Base-by-base conservation (phyloP, 352 stramenopile species). In the Phytophthora pisi region DNA sequence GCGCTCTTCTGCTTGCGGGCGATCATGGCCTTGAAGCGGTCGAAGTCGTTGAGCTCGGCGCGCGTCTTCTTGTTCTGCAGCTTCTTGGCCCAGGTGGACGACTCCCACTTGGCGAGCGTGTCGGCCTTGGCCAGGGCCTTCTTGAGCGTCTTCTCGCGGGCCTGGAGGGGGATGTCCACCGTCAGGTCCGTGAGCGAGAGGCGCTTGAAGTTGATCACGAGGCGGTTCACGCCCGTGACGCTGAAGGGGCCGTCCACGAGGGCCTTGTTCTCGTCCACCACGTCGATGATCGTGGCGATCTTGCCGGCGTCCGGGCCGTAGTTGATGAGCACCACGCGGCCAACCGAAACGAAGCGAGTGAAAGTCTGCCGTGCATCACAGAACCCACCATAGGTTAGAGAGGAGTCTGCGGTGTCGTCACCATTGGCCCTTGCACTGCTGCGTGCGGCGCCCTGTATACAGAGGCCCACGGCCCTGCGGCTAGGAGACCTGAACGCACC, bases 1-100 rank as follows among this genome's bases (percentile, higher is more conserved):
- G 82, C 84, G 65, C 85, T 92, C 90, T 99, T 99, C 82, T 99
- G 96, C 94, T 99, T 99, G 81, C 97, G 97, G 47, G 97, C 98
- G 74, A 99, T 97, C 97, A 99, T 99, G 66, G 98, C 88, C 95
- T 99, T 99, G 88, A 99, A 99, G 77, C 98, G 92, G 77, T 99
- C 96, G 72, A 99, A 99, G 90, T 99, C 98, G 67, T 76, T 97
- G 24, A 99, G 85, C 66, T 79, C 78, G 36, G 92, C 92, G 66
- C 97, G 96, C 62, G 91, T 98, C 79, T 97, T 97, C 92, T 99
- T 99, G 72, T 90, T 89, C 40, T 88, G 89, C 57, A 99, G 85
- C 90, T 99, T 99, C 93, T 99, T 99, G 69, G 96, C 97, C 97
- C 97, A 99, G 43, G 84, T 91, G 31, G 92, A 96, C 54, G 78